Evolutionary conservation across 768 basidiomycete species (phyloP).

Genomic region (Termitomyces sp.): DNA sequence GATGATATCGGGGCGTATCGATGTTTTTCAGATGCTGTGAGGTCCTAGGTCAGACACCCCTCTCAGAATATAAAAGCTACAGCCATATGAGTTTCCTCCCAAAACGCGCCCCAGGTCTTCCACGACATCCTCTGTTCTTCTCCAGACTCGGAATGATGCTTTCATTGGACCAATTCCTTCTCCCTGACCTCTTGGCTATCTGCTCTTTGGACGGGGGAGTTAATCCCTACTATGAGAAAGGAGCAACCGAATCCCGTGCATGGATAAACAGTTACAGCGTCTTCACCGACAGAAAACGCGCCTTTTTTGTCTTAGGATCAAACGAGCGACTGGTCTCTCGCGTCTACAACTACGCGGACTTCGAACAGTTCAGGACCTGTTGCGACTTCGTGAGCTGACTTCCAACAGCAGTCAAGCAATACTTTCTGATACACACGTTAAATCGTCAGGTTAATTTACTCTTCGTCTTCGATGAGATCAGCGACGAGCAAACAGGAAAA

Average conservation of each 20-base stretch:
- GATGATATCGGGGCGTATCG: conserved; percentile 28
- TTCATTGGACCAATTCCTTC: conserved; percentile 32
- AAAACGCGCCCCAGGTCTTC: not conserved
- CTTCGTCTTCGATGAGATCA: conserved; percentile 65
- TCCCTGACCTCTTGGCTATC: conserved; percentile 50
- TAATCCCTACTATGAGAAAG: conserved; percentile 53
- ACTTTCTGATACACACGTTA: not conserved
- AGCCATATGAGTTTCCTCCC: no score
- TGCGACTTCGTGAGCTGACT: conserved; percentile 49
- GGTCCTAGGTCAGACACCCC: conserved; percentile 6
- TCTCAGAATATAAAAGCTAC: conserved; percentile 5
- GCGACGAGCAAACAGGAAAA: conserved; percentile 55
- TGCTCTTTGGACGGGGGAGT: conserved; percentile 43
- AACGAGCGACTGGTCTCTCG: conserved; percentile 59
- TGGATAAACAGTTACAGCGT: conserved; percentile 60
- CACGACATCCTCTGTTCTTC: conserved; percentile 6
- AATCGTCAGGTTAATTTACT: conserved; percentile 49
- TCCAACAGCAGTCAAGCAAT: not conserved
- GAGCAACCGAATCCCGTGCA: conserved; percentile 48
- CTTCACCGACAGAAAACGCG: conserved; percentile 54
- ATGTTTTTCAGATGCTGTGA: conserved; percentile 19
- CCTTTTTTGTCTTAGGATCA: conserved; percentile 57
- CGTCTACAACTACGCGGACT: conserved; percentile 53
- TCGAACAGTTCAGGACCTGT: conserved; percentile 51
- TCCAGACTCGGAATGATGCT: conserved; percentile 13